These are phyloP conservation scores for Oenanthe sinensis DNA, from an alignment of 129 eudicot species.

Conservation along the genomic window DNA sequence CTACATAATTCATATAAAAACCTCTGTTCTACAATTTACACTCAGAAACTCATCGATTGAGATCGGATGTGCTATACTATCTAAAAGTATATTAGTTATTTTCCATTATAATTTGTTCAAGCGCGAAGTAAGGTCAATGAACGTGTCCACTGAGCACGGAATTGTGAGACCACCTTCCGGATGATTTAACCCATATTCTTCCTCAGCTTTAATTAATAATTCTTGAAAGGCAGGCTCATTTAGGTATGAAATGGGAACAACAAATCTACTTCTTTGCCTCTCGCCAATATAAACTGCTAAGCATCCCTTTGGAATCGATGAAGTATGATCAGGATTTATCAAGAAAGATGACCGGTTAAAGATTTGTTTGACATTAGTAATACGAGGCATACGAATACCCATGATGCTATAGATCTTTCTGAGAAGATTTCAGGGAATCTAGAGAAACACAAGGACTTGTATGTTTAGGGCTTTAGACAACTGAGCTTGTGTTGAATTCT, in stretches of 20 bases:
- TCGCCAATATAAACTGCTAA: slow-evolving; percentile 9
- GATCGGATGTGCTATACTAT: background rate
- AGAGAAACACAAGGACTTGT: background rate
- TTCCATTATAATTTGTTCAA: background rate
- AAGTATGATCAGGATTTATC: background rate
- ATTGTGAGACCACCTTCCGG: slow-evolving; percentile 7
- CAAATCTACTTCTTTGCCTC: background rate
- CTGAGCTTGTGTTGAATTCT: background rate
- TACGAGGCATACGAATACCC: slow-evolving; percentile 7
- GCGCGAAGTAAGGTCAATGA: background rate
- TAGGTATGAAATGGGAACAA: background rate
- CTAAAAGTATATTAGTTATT: background rate
- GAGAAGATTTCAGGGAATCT: background rate
- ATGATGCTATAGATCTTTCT: background rate
- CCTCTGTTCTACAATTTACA: background rate
- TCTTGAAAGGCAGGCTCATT: slow-evolving; percentile 6
- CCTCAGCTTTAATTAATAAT: background rate
- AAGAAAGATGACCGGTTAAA: background rate
- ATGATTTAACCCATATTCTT: slow-evolving; percentile 3
- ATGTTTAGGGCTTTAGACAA: background rate
- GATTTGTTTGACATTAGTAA: background rate
- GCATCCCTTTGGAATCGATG: background rate
- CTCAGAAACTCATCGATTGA: background rate
- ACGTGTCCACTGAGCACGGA: background rate
- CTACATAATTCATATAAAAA: background rate